Conservation (phyloP, 805 yeast genomes). For the Saccharomycodes ludwigii region DNA sequence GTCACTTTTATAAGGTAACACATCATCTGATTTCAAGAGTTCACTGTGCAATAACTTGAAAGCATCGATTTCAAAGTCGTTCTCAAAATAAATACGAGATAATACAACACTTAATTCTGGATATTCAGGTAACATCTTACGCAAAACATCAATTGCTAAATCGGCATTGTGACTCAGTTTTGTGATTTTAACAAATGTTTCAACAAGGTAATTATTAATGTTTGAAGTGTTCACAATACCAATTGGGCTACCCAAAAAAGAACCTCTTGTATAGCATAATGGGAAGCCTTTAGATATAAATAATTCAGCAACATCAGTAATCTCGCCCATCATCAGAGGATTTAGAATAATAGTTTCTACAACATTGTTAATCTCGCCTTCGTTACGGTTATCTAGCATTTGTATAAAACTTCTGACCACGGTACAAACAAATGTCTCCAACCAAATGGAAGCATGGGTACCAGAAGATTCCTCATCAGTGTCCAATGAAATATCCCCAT, state of each 20-base stretch:
- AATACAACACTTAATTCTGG: constrained; percentile 21
- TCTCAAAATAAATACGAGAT: constrained; percentile 20
- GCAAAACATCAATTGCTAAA: constrained; percentile 16
- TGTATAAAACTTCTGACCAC: constrained; percentile 53
- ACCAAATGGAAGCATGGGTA: constrained; percentile 39
- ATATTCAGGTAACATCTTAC: constrained; percentile 11
- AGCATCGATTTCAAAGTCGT: constrained; percentile 26
- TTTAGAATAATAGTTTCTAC: constrained; percentile 78
- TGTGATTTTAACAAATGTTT: constrained; percentile 20
- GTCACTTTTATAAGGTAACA: constrained; percentile 19
- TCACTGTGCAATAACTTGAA: constrained; percentile 10
- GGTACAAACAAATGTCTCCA: constrained; percentile 43
- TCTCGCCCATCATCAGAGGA: constrained; percentile 40
- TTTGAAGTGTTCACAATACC: constrained; percentile 18
- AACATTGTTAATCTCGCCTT: constrained; percentile 59
- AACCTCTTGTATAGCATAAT: constrained; percentile 20
- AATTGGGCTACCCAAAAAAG: constrained; percentile 22
- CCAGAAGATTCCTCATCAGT: constrained; percentile 46
- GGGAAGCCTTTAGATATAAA: constrained; percentile 21
- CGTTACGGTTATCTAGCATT: constrained; percentile 33
- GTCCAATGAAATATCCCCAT: constrained; percentile 16
- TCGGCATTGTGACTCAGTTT: constrained; percentile 18
- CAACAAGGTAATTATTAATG: constrained; percentile 23
- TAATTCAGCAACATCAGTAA: constrained; percentile 19
- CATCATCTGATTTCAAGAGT: constrained; percentile 2